phyloP scores from a whole-genome alignment of 2,329 filamentous ascomycete genomes.

The Plectosphaerella cucumerina region DNA sequence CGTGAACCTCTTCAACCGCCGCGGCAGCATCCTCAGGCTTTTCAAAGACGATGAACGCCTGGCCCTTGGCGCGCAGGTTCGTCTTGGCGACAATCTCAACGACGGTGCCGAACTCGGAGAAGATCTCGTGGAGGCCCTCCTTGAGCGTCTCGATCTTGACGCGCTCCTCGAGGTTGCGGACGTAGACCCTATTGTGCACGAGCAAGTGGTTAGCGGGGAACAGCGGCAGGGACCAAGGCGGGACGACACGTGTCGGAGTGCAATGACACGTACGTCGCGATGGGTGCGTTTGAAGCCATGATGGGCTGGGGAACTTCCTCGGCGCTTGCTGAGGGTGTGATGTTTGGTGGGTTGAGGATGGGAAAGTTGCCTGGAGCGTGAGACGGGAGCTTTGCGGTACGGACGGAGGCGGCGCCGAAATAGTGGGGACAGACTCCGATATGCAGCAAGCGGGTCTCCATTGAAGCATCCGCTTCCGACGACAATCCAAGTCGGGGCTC shows the following conservation, averaged over 20 bases:
- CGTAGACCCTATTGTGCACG: constrained; percentile 51
- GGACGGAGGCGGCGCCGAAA: too few relatives aligned
- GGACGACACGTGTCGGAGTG: constrained; percentile 56
- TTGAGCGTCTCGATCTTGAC: constrained; percentile 78
- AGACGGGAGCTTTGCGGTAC: too few relatives aligned
- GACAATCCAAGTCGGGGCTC: too few relatives aligned
- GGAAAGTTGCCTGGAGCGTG: too few relatives aligned
- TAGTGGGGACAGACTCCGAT: too few relatives aligned
- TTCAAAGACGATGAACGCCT: constrained; percentile 93
- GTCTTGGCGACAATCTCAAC: constrained; percentile 84
- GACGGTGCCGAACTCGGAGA: constrained; percentile 83
- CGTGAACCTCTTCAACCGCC: constrained; percentile 85
- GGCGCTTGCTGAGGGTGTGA: too few relatives aligned
- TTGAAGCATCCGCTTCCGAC: too few relatives aligned
- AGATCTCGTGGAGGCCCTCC: constrained; percentile 69
- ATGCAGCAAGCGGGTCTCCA: too few relatives aligned
- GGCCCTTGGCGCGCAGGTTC: constrained; percentile 87
- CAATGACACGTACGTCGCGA: constrained; percentile 72
- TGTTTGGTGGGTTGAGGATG: too few relatives aligned
- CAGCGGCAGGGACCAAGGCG: constrained; percentile 1
- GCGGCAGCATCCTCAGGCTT: constrained; percentile 70
- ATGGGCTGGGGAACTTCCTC: constrained; percentile 1
- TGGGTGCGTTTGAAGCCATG: constrained; percentile 40
- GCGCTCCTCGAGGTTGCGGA: constrained; percentile 87
- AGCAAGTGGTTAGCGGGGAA: constrained; percentile 27